Base-by-base conservation (phyloP, 179 eudicot genomes). In the Drosera spatulata region DNA sequence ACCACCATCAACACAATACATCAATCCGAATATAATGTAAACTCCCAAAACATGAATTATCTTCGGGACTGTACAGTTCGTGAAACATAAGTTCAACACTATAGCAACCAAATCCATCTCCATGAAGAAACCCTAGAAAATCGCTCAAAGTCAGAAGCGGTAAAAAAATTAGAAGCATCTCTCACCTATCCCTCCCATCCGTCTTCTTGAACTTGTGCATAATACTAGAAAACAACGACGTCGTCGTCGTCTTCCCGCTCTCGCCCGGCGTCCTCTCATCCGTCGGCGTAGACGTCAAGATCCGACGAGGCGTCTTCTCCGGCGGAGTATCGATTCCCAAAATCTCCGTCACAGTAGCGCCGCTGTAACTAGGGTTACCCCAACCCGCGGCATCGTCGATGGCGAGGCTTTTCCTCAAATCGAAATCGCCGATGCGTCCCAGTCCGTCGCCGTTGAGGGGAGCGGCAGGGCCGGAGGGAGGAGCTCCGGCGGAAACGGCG, bases 301-400 rank as follows among this genome's bases (percentile, higher is more conserved):
- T 50, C 67, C 58, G 74, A 58, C 91, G 90, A 38, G 89, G 97
- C 67, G 55, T 67, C 77, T 94, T 94, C 77, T 90, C 97, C 12
- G 96, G 97, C 47, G 99, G 97, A 33, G 97, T 94, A n/a, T 82
- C 96, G 41, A 75, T 88, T 53, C 86, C 91, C 56, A 61, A 64
- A 50, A 78, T 51, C 41, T 85, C 91, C 61, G 71, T 66, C 7
- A 43, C 55, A 46, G 22, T 46, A 12, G 44, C 60, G 38, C 50
- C 50, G 50, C 50, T 46, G 50, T 8, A 46, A 0, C 10, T 46
- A 46, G 50, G 50, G 8, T 46, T 46, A 46, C 50, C 33, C 33
- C 33, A 22, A 22, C 33, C 33, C 33, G 33, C 33, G 33, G 33
- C 33, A 22, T 22, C 33, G 33, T 22, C 33, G 33, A 60, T 49